These are phyloP conservation scores for Stemphylium beticola DNA, from an alignment of 2,329 filamentous ascomycete species.

Conservation along the genomic window DNA sequence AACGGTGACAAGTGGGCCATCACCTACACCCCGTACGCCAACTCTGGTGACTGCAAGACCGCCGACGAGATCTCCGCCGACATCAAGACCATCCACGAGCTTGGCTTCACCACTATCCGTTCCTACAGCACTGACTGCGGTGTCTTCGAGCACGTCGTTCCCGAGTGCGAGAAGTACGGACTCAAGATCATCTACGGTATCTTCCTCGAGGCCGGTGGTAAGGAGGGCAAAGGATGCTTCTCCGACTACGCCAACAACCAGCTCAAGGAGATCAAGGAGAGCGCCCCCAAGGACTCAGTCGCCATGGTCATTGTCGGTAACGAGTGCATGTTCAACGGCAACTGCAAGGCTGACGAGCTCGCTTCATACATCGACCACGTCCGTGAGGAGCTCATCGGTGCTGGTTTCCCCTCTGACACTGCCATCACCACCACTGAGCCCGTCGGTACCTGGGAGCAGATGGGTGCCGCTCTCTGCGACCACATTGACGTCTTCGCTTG, in stretches of 20 bases:
- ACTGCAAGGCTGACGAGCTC: constrained; percentile 69
- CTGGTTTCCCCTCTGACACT: constrained; percentile 72
- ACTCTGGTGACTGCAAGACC: constrained; percentile 52
- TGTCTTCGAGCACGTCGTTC: constrained; percentile 76
- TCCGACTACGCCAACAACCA: constrained; percentile 70
- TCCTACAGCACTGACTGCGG: constrained; percentile 93
- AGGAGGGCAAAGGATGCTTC: constrained; percentile 50
- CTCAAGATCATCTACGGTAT: constrained; percentile 86
- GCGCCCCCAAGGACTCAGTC: constrained; percentile 75
- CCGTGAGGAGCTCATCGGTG: constrained; percentile 65
- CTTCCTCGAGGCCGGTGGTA: constrained; percentile 72
- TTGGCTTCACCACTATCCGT: constrained; percentile 70
- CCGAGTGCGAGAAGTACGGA: constrained; percentile 68
- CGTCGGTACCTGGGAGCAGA: constrained; percentile 74
- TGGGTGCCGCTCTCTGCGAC: constrained; percentile 68
- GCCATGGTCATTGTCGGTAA: constrained; percentile 87
- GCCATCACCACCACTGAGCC: constrained; percentile 83
- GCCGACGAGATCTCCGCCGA: constrained; percentile 48
- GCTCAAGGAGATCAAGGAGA: constrained; percentile 71
- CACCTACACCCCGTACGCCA: constrained; percentile 57
- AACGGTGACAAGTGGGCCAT: constrained; percentile 57
- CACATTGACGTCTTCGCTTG: constrained; percentile 79
- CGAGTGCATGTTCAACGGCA: constrained; percentile 82
- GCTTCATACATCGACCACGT: constrained; percentile 71
- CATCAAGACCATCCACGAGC: constrained; percentile 51